Base-by-base conservation (phyloP, 202 grass and related monocot genomes). In the Sporobolus alterniflorus region DNA sequence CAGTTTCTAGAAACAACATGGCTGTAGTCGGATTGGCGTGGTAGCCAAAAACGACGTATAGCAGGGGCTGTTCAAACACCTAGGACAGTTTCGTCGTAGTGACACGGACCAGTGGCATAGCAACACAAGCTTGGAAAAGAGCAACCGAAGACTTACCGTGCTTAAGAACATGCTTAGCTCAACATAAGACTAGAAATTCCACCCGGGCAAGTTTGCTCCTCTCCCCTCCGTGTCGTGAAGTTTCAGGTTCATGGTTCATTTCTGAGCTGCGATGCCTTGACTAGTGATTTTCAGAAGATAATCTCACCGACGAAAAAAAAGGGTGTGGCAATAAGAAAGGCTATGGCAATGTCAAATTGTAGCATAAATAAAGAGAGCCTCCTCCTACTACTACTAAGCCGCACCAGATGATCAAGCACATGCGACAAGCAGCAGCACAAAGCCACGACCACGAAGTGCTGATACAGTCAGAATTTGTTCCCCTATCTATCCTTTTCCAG, bases 401-500 rank as follows among this genome's bases (percentile, higher is more conserved):
- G 10, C 22, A 26, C 11, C 55, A 13, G 55, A 59, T 59, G 22
- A 69, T 49, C 55, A 42, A 40, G 59, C 68, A 78, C 29, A n/a
- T n/a, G 42, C 63, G 3, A 71, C 20, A 44, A 20, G 2, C 48
- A 70, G 30, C 32, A n/a, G 44, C 56, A n/a, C 44, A 69, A 39
- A 69, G 20, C n/a, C n/a, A n/a, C n/a, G n/a, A n/a, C 24, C 36
- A 21, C 77, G 31, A 44, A 71, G 55, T 64, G 78, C 40, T 47
- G 26, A 26, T 71, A 51, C 24, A 43, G 26, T 49, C 15, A 1
- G 3, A 20, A 6, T 31, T 24, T 17, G 7, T 50, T 76, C 11
- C n/a, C n/a, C n/a, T n/a, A n/a, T n/a, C n/a, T n/a, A n/a, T n/a
- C n/a, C n/a, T n/a, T n/a, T n/a, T n/a, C n/a, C n/a, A n/a, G n/a